Evolutionary conservation across 2,329 filamentous ascomycete species (phyloP), one percentile per base, ranked within the genome.

Genomic region (Aspergillus sp.): DNA sequence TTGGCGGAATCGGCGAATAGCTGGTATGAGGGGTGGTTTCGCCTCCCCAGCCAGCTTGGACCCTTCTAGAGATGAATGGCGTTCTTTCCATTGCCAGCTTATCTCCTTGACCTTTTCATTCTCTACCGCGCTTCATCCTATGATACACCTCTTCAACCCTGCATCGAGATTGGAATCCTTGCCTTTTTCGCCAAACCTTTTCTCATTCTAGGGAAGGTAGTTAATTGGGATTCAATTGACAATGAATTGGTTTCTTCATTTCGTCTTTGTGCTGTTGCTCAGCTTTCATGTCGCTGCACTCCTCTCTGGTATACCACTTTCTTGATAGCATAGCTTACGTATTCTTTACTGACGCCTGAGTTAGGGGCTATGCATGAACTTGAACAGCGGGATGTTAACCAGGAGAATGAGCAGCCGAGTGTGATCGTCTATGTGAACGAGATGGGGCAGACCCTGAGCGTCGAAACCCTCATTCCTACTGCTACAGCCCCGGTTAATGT

Each of bases 351-450:
- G 29, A 36, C 26, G 66, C 56, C 69, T 62, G 57, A 67, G 46
- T 59, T 16, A 55, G 18, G 18, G 45, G 6, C 9, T 24, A 47
- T 24, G 45, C 22, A 24, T 11, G 18, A 22, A 14, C 18, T 56
- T 22, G 59, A 31, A 73, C 65, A 77, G n/a, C 74, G 75, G 4
- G 73, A 78, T 61, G 67, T 73, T 10, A 65, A 78, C 51, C 73
- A 76, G 49, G 50, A 24, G n/a, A 70, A 72, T 47, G 64, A 70
- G 56, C 56, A 81, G 76, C 82, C 59, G 77, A 83, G 53, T 47
- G 80, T 82, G 22, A 71, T 87, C 29, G 81, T 89, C 67, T 89
- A 84, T 73, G 84, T 89, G 50, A 81, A 90, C 68, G 75, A 83
- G 63, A 71, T 82, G 58, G 85, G 85, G 57, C 77, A 81, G n/a